Conservation (phyloP, 2,329 filamentous ascomycete species). For the Stromatinia cepivora region DNA sequence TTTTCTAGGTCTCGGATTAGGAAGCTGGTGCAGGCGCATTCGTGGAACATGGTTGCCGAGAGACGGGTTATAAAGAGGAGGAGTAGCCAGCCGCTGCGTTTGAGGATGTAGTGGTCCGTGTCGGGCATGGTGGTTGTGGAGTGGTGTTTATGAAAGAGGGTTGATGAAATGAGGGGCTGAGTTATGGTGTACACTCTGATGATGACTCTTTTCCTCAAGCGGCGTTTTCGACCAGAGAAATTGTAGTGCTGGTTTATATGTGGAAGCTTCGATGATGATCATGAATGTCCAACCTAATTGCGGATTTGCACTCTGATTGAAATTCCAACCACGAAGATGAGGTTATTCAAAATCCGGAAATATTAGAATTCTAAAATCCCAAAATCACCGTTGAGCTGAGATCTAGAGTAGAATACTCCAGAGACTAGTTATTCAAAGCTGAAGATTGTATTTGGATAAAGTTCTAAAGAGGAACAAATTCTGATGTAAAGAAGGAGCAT, state of each 20-base stretch:
- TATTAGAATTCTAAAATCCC: neutral
- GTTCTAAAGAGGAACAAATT: too few relatives aligned
- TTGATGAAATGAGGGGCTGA: too few relatives aligned
- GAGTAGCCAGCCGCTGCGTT: constrained; percentile 17
- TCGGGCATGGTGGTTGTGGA: neutral
- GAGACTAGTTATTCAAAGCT: neutral
- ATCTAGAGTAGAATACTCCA: neutral
- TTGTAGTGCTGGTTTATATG: neutral
- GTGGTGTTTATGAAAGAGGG: neutral
- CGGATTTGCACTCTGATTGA: neutral
- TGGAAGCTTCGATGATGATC: neutral
- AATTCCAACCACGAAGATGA: neutral
- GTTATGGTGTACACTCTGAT: neutral
- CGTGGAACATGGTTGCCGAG: neutral
- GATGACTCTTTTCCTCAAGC: neutral
- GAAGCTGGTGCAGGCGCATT: neutral
- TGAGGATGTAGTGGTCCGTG: constrained; percentile 1
- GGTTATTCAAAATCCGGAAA: neutral
- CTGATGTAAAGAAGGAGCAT: neutral
- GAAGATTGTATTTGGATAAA: neutral
- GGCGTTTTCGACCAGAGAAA: neutral
- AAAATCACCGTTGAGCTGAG: neutral
- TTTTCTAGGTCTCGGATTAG: neutral
- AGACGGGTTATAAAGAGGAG: constrained; percentile 4
- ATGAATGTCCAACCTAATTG: neutral